phyloP scores from a whole-genome alignment of 345 rosid species.

The Bruguiera sexangula region DNA sequence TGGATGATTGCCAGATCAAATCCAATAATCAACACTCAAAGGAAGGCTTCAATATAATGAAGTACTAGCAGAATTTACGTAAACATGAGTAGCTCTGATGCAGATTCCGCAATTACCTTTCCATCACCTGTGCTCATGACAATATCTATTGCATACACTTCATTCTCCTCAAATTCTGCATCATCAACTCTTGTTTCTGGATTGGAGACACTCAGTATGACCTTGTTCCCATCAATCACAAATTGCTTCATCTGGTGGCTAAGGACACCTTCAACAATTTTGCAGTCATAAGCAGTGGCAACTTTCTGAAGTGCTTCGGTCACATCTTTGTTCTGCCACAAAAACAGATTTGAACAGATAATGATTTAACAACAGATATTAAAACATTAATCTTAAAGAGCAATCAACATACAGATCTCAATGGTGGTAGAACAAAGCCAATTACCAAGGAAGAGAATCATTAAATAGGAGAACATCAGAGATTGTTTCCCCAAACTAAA shows the following conservation, averaged over 20 bases:
- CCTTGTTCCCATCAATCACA: slow-evolving; percentile 88
- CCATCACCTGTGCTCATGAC: slow-evolving; percentile 95
- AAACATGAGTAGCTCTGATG: background rate
- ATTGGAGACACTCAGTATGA: slow-evolving; percentile 56
- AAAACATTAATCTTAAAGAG: background rate
- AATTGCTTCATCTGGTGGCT: slow-evolving; percentile 94
- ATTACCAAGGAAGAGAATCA: too few relatives aligned
- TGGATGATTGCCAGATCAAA: too few relatives aligned
- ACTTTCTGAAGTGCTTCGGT: slow-evolving; percentile 94
- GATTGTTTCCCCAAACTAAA: too few relatives aligned
- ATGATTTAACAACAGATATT: background rate
- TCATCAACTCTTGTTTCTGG: slow-evolving; percentile 94
- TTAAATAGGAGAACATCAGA: too few relatives aligned
- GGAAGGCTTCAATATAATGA: too few relatives aligned
- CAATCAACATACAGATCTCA: too few relatives aligned
- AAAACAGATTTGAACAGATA: background rate
- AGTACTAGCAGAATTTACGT: background rate
- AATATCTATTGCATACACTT: slow-evolving; percentile 86
- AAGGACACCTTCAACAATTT: slow-evolving; percentile 96
- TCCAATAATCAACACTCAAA: too few relatives aligned
- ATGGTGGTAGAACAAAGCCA: too few relatives aligned
- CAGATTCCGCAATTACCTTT: slow-evolving; percentile 56
- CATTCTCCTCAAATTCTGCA: slow-evolving; percentile 92
- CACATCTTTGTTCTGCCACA: slow-evolving; percentile 84
- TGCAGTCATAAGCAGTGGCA: slow-evolving; percentile 95